A percentile compares a stretch with the other conserved stretches of the same genome.
Conservation (phyloP, 306 rosid genomes). For the Alnus rubra region DNA sequence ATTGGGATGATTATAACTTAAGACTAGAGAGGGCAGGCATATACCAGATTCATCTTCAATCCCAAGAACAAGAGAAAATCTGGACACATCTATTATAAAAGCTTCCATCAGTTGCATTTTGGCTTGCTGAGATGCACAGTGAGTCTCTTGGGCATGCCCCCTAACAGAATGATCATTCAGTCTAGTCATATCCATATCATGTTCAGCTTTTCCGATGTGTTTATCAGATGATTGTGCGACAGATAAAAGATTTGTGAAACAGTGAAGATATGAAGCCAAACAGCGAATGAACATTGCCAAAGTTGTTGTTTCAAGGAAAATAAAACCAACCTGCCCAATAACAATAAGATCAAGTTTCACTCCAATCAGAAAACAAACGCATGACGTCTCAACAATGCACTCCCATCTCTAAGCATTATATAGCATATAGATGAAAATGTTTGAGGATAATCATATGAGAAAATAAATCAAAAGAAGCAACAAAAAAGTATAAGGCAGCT, state of each 20-base stretch:
- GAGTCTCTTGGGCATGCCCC: constrained; percentile 39
- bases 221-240: constrained; percentile 33
- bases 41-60: constrained; percentile 69
- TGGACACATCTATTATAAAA: constrained; percentile 55
- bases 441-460: constrained; percentile 8
- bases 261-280: constrained; percentile 47
- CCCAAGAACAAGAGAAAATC: constrained; percentile 52
- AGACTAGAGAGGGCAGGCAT: constrained; percentile 14
- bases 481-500: constrained; percentile 21
- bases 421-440: not conserved
- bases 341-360: constrained; percentile 27
- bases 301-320: constrained; percentile 69
- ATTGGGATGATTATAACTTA: constrained; percentile 2
- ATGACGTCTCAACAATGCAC: constrained; percentile 16
- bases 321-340: constrained; percentile 74
- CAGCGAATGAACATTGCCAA: constrained; percentile 48
- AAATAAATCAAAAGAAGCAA: constrained; percentile 22
- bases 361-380: constrained; percentile 16
- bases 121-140: constrained; percentile 40
- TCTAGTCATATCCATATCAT: constrained; percentile 32
- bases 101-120: constrained; percentile 44
- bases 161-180: constrained; percentile 24
- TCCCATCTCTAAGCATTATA: not conserved
- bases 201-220: constrained; percentile 34
- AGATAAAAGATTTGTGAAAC: constrained; percentile 45